These are phyloP conservation scores for Cryptococcus wingfieldii DNA, from an alignment of 1,284 basidiomycete genomes.

Conservation along the genomic window DNA sequence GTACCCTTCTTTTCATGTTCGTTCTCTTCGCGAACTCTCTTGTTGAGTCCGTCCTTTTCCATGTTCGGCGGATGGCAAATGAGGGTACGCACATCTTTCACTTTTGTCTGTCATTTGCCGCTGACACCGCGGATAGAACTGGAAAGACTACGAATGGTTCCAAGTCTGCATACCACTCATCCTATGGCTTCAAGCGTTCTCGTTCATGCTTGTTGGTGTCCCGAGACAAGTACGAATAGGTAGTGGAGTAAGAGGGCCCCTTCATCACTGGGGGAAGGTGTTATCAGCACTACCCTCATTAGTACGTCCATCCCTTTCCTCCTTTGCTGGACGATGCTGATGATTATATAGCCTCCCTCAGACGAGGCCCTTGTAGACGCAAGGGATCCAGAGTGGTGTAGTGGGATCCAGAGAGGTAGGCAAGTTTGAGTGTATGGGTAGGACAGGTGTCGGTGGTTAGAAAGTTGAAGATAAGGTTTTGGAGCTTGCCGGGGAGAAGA, in stretches of 20 bases:
- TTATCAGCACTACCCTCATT: slow-evolving; percentile 18
- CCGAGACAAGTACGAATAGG: slow-evolving; percentile 16
- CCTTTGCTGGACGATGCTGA: background rate
- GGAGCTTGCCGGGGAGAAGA: too few species aligned
- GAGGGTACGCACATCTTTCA: slow-evolving; percentile 13
- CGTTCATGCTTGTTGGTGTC: slow-evolving; percentile 25
- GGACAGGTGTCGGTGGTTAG: too few species aligned
- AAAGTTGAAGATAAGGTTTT: too few species aligned
- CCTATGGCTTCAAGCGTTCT: slow-evolving; percentile 25
- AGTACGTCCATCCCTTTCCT: slow-evolving; percentile 4
- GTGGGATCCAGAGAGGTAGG: too few species aligned
- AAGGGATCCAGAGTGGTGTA: too few species aligned
- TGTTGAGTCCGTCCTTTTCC: slow-evolving; percentile 19
- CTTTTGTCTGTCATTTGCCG: too few species aligned
- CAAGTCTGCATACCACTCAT: slow-evolving; percentile 19
- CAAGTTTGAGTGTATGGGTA: too few species aligned
- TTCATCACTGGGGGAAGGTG: slow-evolving; percentile 24
- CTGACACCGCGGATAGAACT: slow-evolving; percentile 10
- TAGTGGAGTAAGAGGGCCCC: slow-evolving; percentile 31
- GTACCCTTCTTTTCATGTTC: too few species aligned
- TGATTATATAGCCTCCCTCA: slow-evolving; percentile 15
- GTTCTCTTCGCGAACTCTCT: slow-evolving; percentile 25
- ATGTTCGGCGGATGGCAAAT: slow-evolving; percentile 38
- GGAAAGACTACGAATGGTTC: slow-evolving; percentile 33
- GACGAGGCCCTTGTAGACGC: too few species aligned